Percentiles rank a stretch among this genome's conserved stretches.
Conservation (phyloP, 306 rosid species). For the Trifolium pratense region DNA sequence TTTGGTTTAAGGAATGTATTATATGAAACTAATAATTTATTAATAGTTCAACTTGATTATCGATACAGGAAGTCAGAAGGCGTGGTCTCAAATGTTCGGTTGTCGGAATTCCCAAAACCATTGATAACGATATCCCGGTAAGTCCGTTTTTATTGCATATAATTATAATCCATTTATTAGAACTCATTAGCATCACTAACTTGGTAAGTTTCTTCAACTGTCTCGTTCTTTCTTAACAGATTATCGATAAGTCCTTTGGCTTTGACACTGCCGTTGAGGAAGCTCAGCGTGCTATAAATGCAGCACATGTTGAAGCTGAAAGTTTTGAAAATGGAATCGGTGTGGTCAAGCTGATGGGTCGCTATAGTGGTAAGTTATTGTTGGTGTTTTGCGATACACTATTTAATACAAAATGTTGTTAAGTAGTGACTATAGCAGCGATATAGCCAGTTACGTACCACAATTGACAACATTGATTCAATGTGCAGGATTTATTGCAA, state of each 20-base stretch:
- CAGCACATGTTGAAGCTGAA: slow-evolving; percentile 94
- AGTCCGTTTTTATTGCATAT: slow-evolving; percentile 28
- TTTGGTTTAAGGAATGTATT: slow-evolving; percentile 17
- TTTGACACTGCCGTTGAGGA: slow-evolving; percentile 99
- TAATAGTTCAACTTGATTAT: slow-evolving; percentile 31
- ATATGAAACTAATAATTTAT: slow-evolving; percentile 1
- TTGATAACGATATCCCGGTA: slow-evolving; percentile 94
- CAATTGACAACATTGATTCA: neutral
- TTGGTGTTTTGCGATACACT: neutral
- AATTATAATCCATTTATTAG: neutral
- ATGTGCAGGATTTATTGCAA: slow-evolving; percentile 84
- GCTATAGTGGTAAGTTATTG: slow-evolving; percentile 71
- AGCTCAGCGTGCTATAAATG: slow-evolving; percentile 98
- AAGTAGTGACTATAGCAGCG: neutral
- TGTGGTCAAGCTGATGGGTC: slow-evolving; percentile 96
- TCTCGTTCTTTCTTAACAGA: slow-evolving; percentile 51
- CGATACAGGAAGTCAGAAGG: slow-evolving; percentile 78
- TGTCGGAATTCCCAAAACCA: slow-evolving; percentile 95
- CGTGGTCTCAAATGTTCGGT: slow-evolving; percentile 91
- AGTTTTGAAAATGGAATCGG: slow-evolving; percentile 93
- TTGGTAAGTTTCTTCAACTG: slow-evolving; percentile 8
- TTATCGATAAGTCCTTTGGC: slow-evolving; percentile 91
- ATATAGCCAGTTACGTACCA: neutral
- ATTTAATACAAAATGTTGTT: neutral
- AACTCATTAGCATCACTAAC: slow-evolving; percentile 19